Conservation (phyloP, 176 grass and related monocot genomes). For the Puya raimondii region DNA sequence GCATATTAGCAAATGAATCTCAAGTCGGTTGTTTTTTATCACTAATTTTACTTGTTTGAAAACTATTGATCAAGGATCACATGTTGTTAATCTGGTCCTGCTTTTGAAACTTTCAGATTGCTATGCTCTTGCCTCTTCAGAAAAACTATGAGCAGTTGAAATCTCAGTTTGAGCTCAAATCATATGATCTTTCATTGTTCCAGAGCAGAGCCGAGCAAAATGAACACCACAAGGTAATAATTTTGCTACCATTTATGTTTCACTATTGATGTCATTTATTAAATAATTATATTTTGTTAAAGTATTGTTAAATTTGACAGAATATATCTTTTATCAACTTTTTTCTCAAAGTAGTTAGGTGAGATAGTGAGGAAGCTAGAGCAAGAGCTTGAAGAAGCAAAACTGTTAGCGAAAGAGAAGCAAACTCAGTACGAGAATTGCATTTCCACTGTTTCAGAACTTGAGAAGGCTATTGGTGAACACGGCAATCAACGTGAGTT, state of each 20-base stretch:
- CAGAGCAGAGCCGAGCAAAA: slow-evolving; percentile 89
- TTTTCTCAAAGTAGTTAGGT: slow-evolving; percentile 44
- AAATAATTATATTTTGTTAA: not conserved
- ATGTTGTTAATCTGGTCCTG: not conserved
- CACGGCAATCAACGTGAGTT: slow-evolving; percentile 72
- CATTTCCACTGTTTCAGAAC: slow-evolving; percentile 47
- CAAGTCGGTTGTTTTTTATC: not conserved
- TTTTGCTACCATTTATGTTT: slow-evolving; percentile 16
- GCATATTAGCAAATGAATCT: not conserved
- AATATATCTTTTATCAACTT: not conserved
- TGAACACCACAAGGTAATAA: slow-evolving; percentile 89
- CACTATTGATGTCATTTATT: slow-evolving; percentile 1
- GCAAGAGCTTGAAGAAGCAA: slow-evolving; percentile 67
- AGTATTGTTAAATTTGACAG: not conserved
- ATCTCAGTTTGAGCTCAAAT: slow-evolving; percentile 86
- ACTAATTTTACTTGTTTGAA: too few species aligned
- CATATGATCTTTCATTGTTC: slow-evolving; percentile 92
- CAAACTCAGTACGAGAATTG: slow-evolving; percentile 51
- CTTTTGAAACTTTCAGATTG: slow-evolving; percentile 41
- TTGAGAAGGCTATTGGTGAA: slow-evolving; percentile 72
- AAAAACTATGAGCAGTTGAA: slow-evolving; percentile 57
- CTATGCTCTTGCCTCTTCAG: slow-evolving; percentile 49
- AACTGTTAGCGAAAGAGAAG: slow-evolving; percentile 53
- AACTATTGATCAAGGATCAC: too few species aligned
- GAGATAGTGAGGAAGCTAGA: slow-evolving; percentile 84